These are phyloP conservation scores for Monosporascus ibericus DNA, from an alignment of 2,329 filamentous ascomycete genomes.

Conservation along the genomic window DNA sequence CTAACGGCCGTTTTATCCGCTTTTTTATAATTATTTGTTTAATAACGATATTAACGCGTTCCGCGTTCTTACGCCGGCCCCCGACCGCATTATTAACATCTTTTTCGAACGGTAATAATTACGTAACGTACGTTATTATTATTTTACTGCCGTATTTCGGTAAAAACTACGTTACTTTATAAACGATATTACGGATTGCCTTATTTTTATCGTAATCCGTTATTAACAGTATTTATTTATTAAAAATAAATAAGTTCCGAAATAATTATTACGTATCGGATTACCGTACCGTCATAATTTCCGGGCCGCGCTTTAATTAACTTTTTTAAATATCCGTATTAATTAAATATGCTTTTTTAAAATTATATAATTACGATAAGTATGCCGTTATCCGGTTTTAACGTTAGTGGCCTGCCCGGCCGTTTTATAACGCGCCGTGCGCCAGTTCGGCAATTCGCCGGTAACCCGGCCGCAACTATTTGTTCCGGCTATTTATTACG, in stretches of 20 bases:
- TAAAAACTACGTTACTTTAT: conserved; percentile 1
- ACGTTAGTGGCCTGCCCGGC: background rate
- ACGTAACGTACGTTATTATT: too few species aligned
- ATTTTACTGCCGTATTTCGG: background rate
- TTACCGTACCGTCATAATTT: background rate
- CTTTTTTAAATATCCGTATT: conserved; percentile 1
- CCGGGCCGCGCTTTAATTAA: too few species aligned
- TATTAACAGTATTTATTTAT: background rate
- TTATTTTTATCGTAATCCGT: background rate
- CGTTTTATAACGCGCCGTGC: background rate
- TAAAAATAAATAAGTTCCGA: background rate
- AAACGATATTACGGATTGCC: background rate
- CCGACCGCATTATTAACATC: background rate
- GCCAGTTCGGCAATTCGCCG: background rate
- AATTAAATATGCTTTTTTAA: background rate
- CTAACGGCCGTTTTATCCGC: background rate
- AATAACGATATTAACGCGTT: too few species aligned
- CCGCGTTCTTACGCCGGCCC: too few species aligned
- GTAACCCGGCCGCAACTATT: background rate
- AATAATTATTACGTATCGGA: conserved; percentile 1
- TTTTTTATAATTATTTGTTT: conserved; percentile 1
- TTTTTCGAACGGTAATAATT: conserved; percentile 1
- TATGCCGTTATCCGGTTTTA: background rate
- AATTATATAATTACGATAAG: background rate
- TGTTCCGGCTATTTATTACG: background rate